phyloP scores from a whole-genome alignment of 1,139 yeast genomes.

The Diutina ranongensis region DNA sequence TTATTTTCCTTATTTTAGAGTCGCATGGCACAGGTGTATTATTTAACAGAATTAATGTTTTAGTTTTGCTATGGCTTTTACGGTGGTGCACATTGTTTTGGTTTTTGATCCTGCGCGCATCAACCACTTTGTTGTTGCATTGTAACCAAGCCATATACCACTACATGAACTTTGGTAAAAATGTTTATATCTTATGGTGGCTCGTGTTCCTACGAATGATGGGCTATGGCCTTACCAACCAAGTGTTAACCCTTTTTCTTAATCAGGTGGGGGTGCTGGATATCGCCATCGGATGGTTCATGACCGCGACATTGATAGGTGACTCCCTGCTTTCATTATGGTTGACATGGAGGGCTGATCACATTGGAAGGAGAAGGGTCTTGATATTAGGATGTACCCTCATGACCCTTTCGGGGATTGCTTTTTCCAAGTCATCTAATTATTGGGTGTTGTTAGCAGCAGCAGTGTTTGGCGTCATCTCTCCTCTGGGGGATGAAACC shows the following conservation, averaged over 20 bases:
- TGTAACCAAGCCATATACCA: no score
- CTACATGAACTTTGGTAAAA: background rate
- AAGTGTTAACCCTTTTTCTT: constrained; percentile 63
- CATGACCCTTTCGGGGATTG: constrained; percentile 62
- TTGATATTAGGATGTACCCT: constrained; percentile 53
- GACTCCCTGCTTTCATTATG: constrained; percentile 64
- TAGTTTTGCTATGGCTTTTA: no score
- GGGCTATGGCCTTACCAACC: constrained; percentile 76
- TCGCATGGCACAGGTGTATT: no score
- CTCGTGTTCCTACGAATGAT: constrained; percentile 65
- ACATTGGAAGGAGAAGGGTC: constrained; percentile 59
- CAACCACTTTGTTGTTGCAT: no score
- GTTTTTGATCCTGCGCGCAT: no score
- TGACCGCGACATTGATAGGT: constrained; percentile 74
- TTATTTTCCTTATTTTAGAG: no score
- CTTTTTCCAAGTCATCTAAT: constrained; percentile 39
- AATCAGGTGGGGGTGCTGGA: constrained; percentile 46
- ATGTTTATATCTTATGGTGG: constrained; percentile 9
- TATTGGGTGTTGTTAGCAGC: constrained; percentile 51
- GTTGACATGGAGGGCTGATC: constrained; percentile 71
- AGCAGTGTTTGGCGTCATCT: constrained; percentile 49
- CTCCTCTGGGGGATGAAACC: constrained; percentile 87
- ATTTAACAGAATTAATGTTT: no score
- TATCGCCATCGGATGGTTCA: constrained; percentile 58
- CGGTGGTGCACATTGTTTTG: no score